A percentile compares a stretch with the other conserved stretches of the same genome.
These are phyloP conservation scores for Ustilago xerochloae DNA, from an alignment of 1,284 basidiomycete genomes.

Conservation along the genomic window DNA sequence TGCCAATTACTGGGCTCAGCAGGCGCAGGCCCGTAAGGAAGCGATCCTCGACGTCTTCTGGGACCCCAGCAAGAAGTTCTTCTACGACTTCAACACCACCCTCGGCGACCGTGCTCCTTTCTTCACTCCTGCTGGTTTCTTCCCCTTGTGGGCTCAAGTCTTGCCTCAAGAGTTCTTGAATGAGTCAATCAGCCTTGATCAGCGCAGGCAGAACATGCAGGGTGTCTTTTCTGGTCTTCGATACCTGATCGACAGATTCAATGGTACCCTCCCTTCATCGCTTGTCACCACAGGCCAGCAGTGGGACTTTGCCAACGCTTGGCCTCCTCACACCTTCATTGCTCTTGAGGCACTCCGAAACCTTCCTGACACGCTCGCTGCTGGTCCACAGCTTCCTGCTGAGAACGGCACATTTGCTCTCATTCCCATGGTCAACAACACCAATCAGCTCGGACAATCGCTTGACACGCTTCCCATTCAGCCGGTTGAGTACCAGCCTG, in stretches of 20 bases:
- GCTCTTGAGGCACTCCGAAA: constrained; percentile 80
- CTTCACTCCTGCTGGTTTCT: constrained; percentile 81
- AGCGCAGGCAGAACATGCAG: constrained; percentile 50
- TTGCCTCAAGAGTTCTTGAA: constrained; percentile 77
- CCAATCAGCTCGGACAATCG: constrained; percentile 77
- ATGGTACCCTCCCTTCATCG: constrained; percentile 81
- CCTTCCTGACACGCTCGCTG: constrained; percentile 77
- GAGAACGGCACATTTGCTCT: constrained; percentile 75
- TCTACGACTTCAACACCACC: constrained; percentile 79
- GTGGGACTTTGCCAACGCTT: constrained; percentile 73
- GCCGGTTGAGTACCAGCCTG: constrained; percentile 69
- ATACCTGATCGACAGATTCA: constrained; percentile 82
- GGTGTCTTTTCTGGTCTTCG: constrained; percentile 81
- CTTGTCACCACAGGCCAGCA: constrained; percentile 82
- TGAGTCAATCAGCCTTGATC: constrained; percentile 69
- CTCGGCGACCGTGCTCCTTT: constrained; percentile 66
- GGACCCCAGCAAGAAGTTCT: constrained; percentile 82
- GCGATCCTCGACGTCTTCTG: constrained; percentile 87
- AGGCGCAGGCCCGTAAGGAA: constrained; percentile 74
- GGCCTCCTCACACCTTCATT: constrained; percentile 72
- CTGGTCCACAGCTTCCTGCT: constrained; percentile 72
- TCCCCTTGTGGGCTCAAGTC: constrained; percentile 87
- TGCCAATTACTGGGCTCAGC: constrained; percentile 73
- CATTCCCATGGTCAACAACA: constrained; percentile 71
- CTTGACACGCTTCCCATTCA: constrained; percentile 79